phyloP scores from a whole-genome alignment of 768 basidiomycete species.

The Hygrophorus pudorinus region DNA sequence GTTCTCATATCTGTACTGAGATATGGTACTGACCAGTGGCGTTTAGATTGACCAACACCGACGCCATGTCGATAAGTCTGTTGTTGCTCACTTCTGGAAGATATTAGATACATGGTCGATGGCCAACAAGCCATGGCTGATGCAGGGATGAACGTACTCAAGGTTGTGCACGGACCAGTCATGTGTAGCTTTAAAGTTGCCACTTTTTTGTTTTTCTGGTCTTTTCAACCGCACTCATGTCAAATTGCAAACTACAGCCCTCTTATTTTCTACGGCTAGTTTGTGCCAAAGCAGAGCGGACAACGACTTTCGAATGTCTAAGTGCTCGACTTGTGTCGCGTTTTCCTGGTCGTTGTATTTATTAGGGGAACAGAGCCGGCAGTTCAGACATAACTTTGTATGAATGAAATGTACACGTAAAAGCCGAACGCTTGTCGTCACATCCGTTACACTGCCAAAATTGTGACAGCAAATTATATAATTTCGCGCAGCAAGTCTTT shows the following conservation, averaged over 20 bases:
- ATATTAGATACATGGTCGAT: constrained; percentile 79
- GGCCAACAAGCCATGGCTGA: constrained; percentile 69
- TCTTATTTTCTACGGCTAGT: constrained; percentile 21
- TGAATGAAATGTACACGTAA: too few relatives aligned
- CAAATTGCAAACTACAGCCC: constrained; percentile 29
- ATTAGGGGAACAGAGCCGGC: constrained; percentile 9
- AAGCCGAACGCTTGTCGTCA: too few relatives aligned
- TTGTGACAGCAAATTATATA: too few relatives aligned
- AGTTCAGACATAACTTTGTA: constrained; percentile 10
- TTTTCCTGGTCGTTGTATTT: background rate
- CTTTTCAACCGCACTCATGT: constrained; percentile 31
- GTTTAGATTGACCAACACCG: constrained; percentile 79
- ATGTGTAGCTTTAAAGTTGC: too few relatives aligned
- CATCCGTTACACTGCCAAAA: too few relatives aligned
- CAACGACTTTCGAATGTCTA: constrained; percentile 8
- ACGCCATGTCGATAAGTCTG: constrained; percentile 89
- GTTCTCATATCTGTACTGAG: constrained; percentile 6
- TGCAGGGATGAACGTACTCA: constrained; percentile 27
- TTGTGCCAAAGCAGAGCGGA: constrained; percentile 31
- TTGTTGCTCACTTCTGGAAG: constrained; percentile 95
- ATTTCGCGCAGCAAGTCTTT: too few relatives aligned
- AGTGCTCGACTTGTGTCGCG: constrained; percentile 7
- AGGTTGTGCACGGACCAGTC: too few relatives aligned
- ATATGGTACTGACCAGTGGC: background rate
- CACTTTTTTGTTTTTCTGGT: background rate